Evolutionary conservation across 257 asterid genomes (phyloP).

Genomic region (Perilla frutescens): DNA sequence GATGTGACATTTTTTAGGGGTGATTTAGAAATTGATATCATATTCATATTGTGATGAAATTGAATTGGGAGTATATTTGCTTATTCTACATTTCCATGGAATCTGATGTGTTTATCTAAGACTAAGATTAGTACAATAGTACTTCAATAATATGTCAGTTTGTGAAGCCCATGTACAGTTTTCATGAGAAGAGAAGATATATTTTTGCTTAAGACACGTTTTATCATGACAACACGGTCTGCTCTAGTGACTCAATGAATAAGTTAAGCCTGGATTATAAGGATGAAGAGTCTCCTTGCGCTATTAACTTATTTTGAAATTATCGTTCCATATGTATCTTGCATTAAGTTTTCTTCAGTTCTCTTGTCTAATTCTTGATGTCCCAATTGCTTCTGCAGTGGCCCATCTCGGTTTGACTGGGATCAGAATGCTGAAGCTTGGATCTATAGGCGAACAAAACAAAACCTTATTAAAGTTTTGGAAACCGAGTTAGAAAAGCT

Average conservation of each 20-base stretch:
- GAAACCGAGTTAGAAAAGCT: constrained; percentile 79
- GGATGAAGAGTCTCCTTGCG: neutral
- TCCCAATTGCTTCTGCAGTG: constrained; percentile 56
- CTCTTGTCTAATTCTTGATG: constrained; percentile 24
- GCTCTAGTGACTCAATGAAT: neutral
- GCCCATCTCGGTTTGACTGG: constrained; percentile 94
- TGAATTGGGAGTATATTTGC: neutral
- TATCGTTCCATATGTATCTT: constrained; percentile 1
- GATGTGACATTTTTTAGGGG: neutral
- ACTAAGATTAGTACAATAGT: neutral
- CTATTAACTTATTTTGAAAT: neutral
- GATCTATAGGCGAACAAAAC: constrained; percentile 76
- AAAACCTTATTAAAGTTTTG: constrained; percentile 50
- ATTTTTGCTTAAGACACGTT: neutral
- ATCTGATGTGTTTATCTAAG: constrained; percentile 7
- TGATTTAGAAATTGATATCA: neutral
- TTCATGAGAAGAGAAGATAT: constrained; percentile 1
- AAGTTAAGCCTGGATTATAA: neutral
- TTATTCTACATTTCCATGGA: neutral
- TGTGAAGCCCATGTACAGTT: neutral
- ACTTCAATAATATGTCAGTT: neutral
- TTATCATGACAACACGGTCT: neutral
- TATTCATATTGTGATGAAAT: constrained; percentile 21
- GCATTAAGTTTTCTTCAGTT: neutral
- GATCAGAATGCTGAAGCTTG: constrained; percentile 67